These are phyloP conservation scores for fission yeast (Schizosaccharomyces pombe) DNA, from an alignment of 805 yeast species.

Conservation along the genomic window DNA sequence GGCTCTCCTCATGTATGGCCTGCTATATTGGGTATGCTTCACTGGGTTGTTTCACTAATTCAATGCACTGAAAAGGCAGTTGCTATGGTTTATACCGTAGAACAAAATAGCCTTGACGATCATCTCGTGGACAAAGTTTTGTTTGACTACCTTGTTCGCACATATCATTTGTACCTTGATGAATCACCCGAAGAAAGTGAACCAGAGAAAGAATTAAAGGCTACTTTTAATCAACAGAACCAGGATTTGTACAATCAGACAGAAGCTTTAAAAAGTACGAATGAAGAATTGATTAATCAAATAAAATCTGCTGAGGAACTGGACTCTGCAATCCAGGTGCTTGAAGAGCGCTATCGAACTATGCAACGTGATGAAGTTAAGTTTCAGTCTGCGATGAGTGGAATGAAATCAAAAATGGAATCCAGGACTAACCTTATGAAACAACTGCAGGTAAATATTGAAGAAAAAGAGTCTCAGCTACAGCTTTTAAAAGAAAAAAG, in stretches of 20 bases:
- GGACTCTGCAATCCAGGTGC: not conserved
- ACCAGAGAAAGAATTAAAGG: not conserved
- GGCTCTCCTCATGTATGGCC: conserved; percentile 74
- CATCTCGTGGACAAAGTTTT: conserved; percentile 26
- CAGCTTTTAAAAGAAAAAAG: not conserved
- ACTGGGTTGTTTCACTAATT: conserved; percentile 50
- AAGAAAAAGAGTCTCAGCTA: not conserved
- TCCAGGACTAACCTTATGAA: not conserved
- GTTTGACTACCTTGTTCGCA: conserved; percentile 35
- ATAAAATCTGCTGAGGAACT: not conserved
- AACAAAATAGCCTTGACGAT: conserved; percentile 16
- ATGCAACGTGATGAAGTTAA: not conserved
- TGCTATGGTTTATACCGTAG: not conserved
- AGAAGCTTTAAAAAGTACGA: conserved; percentile 19
- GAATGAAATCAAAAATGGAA: not conserved
- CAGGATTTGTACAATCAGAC: conserved; percentile 16
- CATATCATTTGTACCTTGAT: conserved; percentile 43
- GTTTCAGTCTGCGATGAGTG: not conserved
- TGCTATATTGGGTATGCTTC: conserved; percentile 52
- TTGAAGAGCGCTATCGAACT: not conserved
- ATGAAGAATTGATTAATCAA: conserved; percentile 15
- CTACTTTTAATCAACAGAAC: not conserved
- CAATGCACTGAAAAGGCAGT: not conserved
- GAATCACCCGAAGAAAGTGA: conserved; percentile 13
- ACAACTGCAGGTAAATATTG: not conserved